Conservation (phyloP, 495 filamentous ascomycete species). For the Trypethelium eluteriae region DNA sequence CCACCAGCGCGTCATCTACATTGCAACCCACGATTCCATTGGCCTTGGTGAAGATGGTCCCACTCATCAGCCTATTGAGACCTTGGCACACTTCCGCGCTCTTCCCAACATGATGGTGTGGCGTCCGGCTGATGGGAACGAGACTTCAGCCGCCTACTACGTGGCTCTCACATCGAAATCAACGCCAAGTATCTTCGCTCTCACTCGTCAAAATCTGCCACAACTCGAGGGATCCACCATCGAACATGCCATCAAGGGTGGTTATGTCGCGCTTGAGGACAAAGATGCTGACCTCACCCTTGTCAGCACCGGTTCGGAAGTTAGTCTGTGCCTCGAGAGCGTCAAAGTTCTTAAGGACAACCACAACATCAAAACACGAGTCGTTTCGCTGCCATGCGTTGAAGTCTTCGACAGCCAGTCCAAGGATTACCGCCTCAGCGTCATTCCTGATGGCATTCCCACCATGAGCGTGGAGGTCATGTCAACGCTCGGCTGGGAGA, state of each 20-base stretch:
- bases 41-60: constrained; percentile 98
- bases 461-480: constrained; percentile 89
- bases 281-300: constrained; percentile 81
- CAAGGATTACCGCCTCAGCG: constrained; percentile 87
- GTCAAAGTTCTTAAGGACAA: constrained; percentile 84
- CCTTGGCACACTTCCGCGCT: constrained; percentile 97
- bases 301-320: constrained; percentile 92
- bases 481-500: constrained; percentile 93
- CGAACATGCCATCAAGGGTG: constrained; percentile 83
- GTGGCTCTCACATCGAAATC: constrained; percentile 81
- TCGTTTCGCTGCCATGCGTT: constrained; percentile 93
- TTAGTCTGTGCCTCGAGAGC: constrained; percentile 85
- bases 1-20: constrained; percentile 85
- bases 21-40: constrained; percentile 99
- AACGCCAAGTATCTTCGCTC: constrained; percentile 85
- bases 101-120: constrained; percentile 99
- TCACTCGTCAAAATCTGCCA: constrained; percentile 97
- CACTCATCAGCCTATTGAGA: constrained; percentile 99
- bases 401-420: constrained; percentile 92
- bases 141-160: constrained; percentile 97
- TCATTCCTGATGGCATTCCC: constrained; percentile 91
- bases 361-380: constrained; percentile 78
- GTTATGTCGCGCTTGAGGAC: constrained; percentile 80
- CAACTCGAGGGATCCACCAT: constrained; percentile 91
- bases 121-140: constrained; percentile 98